These are phyloP conservation scores for Ophiostoma pallidulum DNA, from an alignment of 2,329 filamentous ascomycete species.

Conservation along the genomic window DNA sequence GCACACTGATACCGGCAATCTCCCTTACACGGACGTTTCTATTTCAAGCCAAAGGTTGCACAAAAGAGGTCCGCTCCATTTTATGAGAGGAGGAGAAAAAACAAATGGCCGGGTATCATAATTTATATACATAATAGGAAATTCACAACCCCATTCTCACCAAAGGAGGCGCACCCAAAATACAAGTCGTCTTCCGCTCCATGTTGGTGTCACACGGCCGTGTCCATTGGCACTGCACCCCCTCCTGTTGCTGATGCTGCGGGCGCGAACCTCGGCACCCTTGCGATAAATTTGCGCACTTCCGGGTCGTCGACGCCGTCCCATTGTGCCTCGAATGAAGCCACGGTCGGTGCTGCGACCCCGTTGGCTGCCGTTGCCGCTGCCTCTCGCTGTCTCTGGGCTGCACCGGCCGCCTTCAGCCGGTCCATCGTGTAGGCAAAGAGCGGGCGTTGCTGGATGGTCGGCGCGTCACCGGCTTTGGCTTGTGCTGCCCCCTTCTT, in stretches of 20 bases:
- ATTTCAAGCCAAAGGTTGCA: no score
- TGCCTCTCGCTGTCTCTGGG: slow-evolving; percentile 10
- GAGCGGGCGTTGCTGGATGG: slow-evolving; percentile 13
- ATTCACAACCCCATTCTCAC: no score
- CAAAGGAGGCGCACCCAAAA: no score
- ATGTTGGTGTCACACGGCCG: not conserved
- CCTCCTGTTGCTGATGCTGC: not conserved
- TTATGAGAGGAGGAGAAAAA: no score
- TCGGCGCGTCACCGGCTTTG: not conserved
- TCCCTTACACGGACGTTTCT: not conserved
- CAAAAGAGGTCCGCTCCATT: no score
- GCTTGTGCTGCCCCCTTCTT: not conserved
- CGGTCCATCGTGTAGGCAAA: slow-evolving; percentile 17
- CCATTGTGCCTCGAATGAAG: slow-evolving; percentile 16
- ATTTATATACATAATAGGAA: slow-evolving; percentile 7
- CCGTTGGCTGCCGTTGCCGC: slow-evolving; percentile 13
- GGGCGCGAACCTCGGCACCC: slow-evolving; percentile 11
- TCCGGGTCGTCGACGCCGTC: slow-evolving; percentile 15
- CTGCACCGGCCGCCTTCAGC: slow-evolving; percentile 12
- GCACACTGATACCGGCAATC: not conserved
- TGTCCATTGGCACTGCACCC: slow-evolving; percentile 10
- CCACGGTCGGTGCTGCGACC: slow-evolving; percentile 2
- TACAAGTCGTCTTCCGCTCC: no score
- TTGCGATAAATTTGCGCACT: slow-evolving; percentile 13
- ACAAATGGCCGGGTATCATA: slow-evolving; percentile 8